phyloP scores from a whole-genome alignment of 1,284 basidiomycete genomes.

The Gymnopus androsaceus region DNA sequence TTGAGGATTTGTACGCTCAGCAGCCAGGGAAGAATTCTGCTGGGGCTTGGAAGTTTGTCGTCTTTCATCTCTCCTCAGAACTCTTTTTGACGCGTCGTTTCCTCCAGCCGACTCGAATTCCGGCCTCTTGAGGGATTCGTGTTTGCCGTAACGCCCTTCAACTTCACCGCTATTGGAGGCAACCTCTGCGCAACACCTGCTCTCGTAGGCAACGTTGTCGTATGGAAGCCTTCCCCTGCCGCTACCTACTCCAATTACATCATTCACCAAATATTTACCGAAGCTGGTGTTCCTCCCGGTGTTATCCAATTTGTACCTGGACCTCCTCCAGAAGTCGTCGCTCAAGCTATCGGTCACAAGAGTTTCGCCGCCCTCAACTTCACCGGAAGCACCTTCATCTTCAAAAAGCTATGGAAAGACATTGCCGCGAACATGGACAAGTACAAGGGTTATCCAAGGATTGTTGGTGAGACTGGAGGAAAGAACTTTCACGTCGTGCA shows the following conservation, averaged over 20 bases:
- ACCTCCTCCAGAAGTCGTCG: conserved; percentile 79
- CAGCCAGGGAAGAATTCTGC: conserved; percentile 88
- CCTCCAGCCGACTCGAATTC: conserved; percentile 85
- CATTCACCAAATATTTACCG: conserved; percentile 87
- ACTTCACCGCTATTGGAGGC: conserved; percentile 96
- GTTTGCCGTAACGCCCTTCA: conserved; percentile 96
- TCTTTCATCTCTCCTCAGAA: background rate
- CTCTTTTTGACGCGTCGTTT: conserved; percentile 17
- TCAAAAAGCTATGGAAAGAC: conserved; percentile 95
- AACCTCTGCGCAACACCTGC: conserved; percentile 91
- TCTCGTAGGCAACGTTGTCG: conserved; percentile 90
- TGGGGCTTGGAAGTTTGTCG: conserved; percentile 90
- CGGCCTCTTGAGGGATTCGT: conserved; percentile 97
- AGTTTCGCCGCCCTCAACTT: conserved; percentile 93
- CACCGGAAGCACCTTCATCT: conserved; percentile 94
- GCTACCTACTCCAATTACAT: conserved; percentile 97
- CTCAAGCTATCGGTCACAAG: conserved; percentile 78
- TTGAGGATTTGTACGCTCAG: conserved; percentile 90
- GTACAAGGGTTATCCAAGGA: conserved; percentile 89
- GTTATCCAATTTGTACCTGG: conserved; percentile 98
- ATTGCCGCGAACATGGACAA: conserved; percentile 87
- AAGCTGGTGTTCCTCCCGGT: conserved; percentile 92
- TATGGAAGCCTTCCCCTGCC: conserved; percentile 98
- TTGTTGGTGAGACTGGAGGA: conserved; percentile 96
- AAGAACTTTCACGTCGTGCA: conserved; percentile 99